A percentile compares a stretch with the other conserved stretches of the same genome.
phyloP scores from a whole-genome alignment of 1,139 yeast genomes.

The Suhomyces atakaporum region DNA sequence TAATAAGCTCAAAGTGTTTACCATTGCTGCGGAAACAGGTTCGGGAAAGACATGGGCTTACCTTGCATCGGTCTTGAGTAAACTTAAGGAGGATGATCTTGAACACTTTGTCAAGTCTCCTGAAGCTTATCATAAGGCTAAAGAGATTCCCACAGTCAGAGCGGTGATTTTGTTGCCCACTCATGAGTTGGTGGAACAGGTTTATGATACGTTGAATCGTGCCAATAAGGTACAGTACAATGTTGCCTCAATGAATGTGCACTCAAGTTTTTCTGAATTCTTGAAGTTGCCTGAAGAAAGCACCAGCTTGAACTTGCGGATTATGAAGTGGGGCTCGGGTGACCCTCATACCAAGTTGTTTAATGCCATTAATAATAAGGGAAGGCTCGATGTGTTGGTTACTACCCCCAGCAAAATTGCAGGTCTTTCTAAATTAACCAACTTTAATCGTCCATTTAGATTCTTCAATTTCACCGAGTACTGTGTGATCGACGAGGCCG shows the following conservation, averaged over 20 bases:
- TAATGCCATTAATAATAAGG: slow-evolving; percentile 40
- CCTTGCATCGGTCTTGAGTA: slow-evolving; percentile 70
- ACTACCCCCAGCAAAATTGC: slow-evolving; percentile 78
- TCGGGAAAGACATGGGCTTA: slow-evolving; percentile 96
- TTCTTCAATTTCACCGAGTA: slow-evolving; percentile 51
- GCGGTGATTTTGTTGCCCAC: slow-evolving; percentile 84
- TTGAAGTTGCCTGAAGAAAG: slow-evolving; percentile 28
- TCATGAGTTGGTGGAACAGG: slow-evolving; percentile 84
- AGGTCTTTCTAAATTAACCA: slow-evolving; percentile 46
- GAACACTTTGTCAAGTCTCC: slow-evolving; percentile 27
- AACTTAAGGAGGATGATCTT: slow-evolving; percentile 58
- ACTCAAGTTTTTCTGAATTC: slow-evolving; percentile 25
- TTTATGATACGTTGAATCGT: slow-evolving; percentile 51
- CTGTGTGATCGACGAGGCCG: slow-evolving; percentile 92
- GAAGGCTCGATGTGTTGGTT: slow-evolving; percentile 72
- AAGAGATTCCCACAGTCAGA: slow-evolving; percentile 50
- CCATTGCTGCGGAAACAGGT: slow-evolving; percentile 95
- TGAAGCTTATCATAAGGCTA: slow-evolving; percentile 34
- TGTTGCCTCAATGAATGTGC: slow-evolving; percentile 18
- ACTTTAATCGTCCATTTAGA: slow-evolving; percentile 50
- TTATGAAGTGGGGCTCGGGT: slow-evolving; percentile 60
- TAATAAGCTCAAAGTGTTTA: slow-evolving; percentile 58
- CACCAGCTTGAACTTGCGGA: slow-evolving; percentile 40
- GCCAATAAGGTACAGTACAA: slow-evolving; percentile 34
- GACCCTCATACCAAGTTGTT: slow-evolving; percentile 52